Conservation (phyloP, 2,329 filamentous ascomycete species). For the Penicillium sp. region DNA sequence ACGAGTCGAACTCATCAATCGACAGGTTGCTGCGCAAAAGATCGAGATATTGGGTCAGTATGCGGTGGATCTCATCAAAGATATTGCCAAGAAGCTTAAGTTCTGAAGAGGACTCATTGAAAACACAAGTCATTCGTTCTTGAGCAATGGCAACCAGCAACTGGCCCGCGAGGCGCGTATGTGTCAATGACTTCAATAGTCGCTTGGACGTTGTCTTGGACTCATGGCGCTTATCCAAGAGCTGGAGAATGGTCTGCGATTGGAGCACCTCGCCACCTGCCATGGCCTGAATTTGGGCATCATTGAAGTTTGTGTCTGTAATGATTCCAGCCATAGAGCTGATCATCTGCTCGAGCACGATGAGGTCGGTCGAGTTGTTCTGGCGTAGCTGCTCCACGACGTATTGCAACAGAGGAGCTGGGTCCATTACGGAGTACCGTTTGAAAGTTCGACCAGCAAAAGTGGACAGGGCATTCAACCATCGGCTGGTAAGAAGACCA, state of each 20-base stretch:
- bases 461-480: constrained; percentile 86
- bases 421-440: constrained; percentile 80
- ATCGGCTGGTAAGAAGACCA: constrained; percentile 80
- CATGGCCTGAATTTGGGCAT: constrained; percentile 84
- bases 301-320: constrained; percentile 83
- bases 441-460: constrained; percentile 91
- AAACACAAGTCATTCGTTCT: constrained; percentile 84
- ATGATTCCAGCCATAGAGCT: constrained; percentile 93
- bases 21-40: constrained; percentile 79
- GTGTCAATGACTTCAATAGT: constrained; percentile 76
- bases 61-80: constrained; percentile 85
- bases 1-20: constrained; percentile 73
- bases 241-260: constrained; percentile 75
- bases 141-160: constrained; percentile 90
- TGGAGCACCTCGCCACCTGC: constrained; percentile 80
- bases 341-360: constrained; percentile 88
- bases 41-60: constrained; percentile 86
- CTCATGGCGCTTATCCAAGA: constrained; percentile 81
- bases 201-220: constrained; percentile 74
- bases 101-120: constrained; percentile 74
- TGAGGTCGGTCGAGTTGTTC: constrained; percentile 86
- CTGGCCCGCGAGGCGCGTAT: constrained; percentile 76
- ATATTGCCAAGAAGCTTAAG: constrained; percentile 88
- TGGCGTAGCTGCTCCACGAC: constrained; percentile 80
- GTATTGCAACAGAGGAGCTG: constrained; percentile 84